Conservation (phyloP, 1,284 basidiomycete species). For the Mycena sp. region DNA sequence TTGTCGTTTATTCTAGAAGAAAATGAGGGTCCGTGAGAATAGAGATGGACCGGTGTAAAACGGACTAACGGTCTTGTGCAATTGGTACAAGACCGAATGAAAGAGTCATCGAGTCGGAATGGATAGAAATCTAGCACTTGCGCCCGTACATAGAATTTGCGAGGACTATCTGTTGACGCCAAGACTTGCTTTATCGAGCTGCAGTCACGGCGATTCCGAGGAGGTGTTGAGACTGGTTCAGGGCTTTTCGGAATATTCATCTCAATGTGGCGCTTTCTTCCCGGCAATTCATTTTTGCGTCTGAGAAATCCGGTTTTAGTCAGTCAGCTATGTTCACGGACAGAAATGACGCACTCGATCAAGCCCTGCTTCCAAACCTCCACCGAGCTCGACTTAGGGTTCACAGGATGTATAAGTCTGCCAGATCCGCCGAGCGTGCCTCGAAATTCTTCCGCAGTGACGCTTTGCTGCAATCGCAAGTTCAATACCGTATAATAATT, state of each 20-base stretch:
- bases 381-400: constrained; percentile 38
- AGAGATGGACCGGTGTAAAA: not conserved
- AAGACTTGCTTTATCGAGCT: constrained; percentile 48
- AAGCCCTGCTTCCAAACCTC: constrained; percentile 5
- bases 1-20: constrained; percentile 52
- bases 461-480: constrained; percentile 54
- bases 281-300: constrained; percentile 12
- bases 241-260: not conserved
- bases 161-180: constrained; percentile 14
- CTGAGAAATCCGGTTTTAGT: not conserved
- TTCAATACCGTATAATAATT: constrained; percentile 59
- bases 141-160: constrained; percentile 48
- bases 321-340: not conserved
- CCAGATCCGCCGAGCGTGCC: constrained; percentile 68
- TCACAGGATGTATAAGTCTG: constrained; percentile 56
- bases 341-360: constrained; percentile 5
- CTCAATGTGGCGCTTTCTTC: not conserved
- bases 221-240: not conserved
- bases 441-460: constrained; percentile 44
- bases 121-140: constrained; percentile 67
- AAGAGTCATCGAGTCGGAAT: constrained; percentile 55
- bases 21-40: constrained; percentile 6
- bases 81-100: constrained; percentile 57
- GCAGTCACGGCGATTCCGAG: not conserved
- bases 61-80: constrained; percentile 62